Evolutionary conservation across 176 grass and related monocot genomes (phyloP).

Genomic region (Tillandsia fasciculata): DNA sequence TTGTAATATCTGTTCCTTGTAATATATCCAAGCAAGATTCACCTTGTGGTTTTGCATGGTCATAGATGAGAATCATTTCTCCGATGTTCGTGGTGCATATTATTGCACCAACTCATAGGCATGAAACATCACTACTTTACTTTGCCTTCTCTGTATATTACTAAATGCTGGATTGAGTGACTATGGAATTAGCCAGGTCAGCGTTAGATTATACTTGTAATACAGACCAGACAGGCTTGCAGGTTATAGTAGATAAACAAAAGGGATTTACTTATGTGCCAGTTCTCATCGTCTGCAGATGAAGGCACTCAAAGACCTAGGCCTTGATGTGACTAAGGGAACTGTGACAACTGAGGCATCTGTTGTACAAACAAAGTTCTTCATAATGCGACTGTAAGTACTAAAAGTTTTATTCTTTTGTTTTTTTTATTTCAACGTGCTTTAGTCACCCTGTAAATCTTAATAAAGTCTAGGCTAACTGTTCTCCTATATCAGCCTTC

Average conservation of each 20-base stretch:
- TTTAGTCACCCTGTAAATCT: not conserved
- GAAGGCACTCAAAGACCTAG: constrained; percentile 86
- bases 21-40: too few relatives aligned
- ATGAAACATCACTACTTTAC: too few relatives aligned
- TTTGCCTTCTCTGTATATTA: too few relatives aligned
- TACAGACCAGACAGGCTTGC: not conserved
- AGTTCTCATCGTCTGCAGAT: constrained; percentile 43
- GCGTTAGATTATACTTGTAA: constrained; percentile 2
- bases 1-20: too few relatives aligned
- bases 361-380: constrained; percentile 76
- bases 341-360: constrained; percentile 68
- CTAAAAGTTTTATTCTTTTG: constrained; percentile 10
- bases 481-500: too few relatives aligned
- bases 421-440: constrained; percentile 9
- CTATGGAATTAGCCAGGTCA: too few relatives aligned
- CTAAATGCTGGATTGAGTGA: too few relatives aligned
- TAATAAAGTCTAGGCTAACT: too few relatives aligned
- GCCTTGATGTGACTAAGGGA: constrained; percentile 92
- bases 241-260: not conserved
- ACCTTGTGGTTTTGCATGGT: too few relatives aligned
- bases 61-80: too few relatives aligned
- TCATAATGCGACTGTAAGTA: constrained; percentile 78
- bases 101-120: too few relatives aligned
- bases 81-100: too few relatives aligned
- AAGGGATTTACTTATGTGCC: not conserved